phyloP scores from a whole-genome alignment of 805 yeast genomes.

The Candida koratica region DNA sequence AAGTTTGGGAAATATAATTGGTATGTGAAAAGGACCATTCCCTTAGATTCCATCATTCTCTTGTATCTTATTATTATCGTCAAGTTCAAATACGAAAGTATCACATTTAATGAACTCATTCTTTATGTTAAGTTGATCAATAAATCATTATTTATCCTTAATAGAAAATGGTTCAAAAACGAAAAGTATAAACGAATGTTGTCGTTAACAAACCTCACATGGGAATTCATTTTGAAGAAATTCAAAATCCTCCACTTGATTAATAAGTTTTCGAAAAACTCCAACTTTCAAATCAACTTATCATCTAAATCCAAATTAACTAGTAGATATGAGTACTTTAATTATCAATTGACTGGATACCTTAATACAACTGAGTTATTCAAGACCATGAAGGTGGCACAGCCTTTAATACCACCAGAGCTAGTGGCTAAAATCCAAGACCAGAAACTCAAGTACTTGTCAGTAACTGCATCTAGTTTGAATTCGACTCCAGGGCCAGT shows the following conservation, averaged over 20 bases:
- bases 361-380: conserved; percentile 40
- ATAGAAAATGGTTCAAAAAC: conserved; percentile 43
- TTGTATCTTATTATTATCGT: conserved; percentile 50
- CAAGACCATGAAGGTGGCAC: conserved; percentile 42
- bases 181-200: conserved; percentile 45
- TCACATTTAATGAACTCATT: conserved; percentile 34
- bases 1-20: conserved; percentile 54
- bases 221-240: conserved; percentile 41
- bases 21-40: conserved; percentile 59
- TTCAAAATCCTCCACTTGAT: conserved; percentile 30
- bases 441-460: conserved; percentile 6
- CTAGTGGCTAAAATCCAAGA: conserved; percentile 12
- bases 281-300: conserved; percentile 17
- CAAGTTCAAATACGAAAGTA: conserved; percentile 44
- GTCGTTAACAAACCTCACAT: conserved; percentile 37
- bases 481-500: conserved; percentile 6
- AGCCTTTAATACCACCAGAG: conserved; percentile 23
- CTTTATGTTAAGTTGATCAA: conserved; percentile 39
- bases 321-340: conserved; percentile 30
- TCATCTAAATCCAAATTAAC: conserved; percentile 17
- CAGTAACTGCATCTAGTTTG: conserved; percentile 1
- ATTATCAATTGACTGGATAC: conserved; percentile 38
- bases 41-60: conserved; percentile 54
- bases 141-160: conserved; percentile 39
- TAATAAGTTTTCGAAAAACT: conserved; percentile 20